Evolutionary conservation across 192 early-diverging fungal genomes (phyloP), one percentile per base, ranked within the genome.

Genomic region (Dispira simplex): DNA sequence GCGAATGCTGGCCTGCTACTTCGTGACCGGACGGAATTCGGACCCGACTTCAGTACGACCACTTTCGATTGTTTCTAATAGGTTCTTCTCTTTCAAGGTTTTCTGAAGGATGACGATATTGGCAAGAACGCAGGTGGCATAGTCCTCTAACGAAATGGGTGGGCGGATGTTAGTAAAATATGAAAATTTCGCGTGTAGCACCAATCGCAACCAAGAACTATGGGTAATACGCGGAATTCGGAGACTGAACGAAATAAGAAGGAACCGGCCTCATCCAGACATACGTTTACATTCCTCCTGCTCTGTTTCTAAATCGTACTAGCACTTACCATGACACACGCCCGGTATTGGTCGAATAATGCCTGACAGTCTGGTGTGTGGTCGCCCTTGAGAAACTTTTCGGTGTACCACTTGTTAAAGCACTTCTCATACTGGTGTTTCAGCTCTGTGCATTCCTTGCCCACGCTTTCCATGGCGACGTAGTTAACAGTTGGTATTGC

Each of bases 331-430:
- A 11, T 8, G 8, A 97, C 79, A 66, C 94, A 95, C 9, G 77
- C 82, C 66, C 81, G 80, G 69, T 97, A 97, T 63, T 79, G 72
- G 68, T 86, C 78, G 69, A 97, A 93, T 13, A 92, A 65, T 59
- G 86, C 84, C 49, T 88, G 83, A 74, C 94, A 97, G 71, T 86
- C 85, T 23, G 82, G 80, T 2, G 79, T 75, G 14, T 78, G 79
- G 48, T 89, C 83, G 39, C 94, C 92, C 63, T 90, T 87, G n/a
- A 97, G 72, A 65, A 92, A 93, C 73, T 90, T 89, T 70, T 93
- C 90, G 46, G 90, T 84, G 70, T 97, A 97, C 94, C 94, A 97
- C 64, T 86, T 85, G 68, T 92, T 93, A 68, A 97, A 97, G 69
- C 94, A 97, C 27, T 69, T 73, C 46, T 97, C 91, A 66, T 94